Percentiles rank a stretch among this genome's conserved stretches.
Conservation (phyloP, 495 filamentous ascomycete species). For the Xylaria intraflava region DNA sequence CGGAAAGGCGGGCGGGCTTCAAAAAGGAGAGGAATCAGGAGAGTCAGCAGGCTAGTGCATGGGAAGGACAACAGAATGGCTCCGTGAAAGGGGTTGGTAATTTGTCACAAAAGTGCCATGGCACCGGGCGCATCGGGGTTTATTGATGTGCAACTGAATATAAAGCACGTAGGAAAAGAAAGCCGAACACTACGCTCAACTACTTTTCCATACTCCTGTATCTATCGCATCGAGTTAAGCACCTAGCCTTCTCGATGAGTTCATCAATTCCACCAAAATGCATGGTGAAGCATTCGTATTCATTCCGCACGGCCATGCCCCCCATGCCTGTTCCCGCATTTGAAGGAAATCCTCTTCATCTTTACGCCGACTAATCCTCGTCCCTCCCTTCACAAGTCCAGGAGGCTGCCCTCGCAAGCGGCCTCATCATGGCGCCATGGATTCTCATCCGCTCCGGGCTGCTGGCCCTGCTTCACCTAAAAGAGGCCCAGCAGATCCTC, state of each 20-base stretch:
- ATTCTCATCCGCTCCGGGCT: background rate
- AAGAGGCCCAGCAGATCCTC: constrained; percentile 91
- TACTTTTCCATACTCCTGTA: constrained; percentile 4
- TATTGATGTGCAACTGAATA: background rate
- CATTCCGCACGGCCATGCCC: background rate
- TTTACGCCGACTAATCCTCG: background rate
- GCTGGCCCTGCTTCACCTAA: constrained; percentile 33
- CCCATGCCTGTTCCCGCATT: background rate
- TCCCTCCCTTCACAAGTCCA: constrained; percentile 12
- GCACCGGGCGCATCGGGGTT: background rate
- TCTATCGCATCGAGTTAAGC: background rate
- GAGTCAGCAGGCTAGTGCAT: background rate
- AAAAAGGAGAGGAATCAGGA: background rate
- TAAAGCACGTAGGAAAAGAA: background rate
- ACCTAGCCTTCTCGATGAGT: background rate
- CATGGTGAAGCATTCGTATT: background rate
- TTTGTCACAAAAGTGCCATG: background rate
- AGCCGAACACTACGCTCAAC: background rate
- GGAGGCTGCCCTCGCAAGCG: background rate
- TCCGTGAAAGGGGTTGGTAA: background rate
- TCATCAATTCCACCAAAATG: background rate
- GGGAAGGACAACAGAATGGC: background rate
- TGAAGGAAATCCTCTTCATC: background rate
- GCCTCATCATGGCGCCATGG: background rate
- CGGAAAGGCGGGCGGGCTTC: background rate